Percentiles rank a stretch among this genome's conserved stretches.
Evolutionary conservation across 345 rosid species (phyloP).

Genomic region (Fremontodendron californicum): DNA sequence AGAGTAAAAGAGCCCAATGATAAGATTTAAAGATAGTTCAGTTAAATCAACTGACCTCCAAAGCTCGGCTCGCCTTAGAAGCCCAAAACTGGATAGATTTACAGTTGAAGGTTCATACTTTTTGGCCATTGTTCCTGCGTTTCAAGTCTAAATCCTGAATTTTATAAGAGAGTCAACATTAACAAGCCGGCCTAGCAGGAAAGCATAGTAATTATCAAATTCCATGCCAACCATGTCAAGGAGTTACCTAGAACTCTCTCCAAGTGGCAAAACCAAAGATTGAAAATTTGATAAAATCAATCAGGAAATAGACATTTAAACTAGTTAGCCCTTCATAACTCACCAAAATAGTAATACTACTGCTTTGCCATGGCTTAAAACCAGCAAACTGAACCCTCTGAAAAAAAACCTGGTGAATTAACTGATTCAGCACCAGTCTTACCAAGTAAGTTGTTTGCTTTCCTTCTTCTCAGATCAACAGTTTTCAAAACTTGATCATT

Average conservation of each 20-base stretch:
- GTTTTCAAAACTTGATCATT: neutral
- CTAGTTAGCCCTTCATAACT: neutral
- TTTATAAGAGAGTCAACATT: neutral
- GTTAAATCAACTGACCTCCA: neutral
- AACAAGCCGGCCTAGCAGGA: conserved; percentile 1
- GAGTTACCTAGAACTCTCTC: neutral
- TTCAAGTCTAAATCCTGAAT: neutral
- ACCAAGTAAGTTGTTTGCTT: conserved; percentile 25
- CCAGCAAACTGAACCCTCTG: conserved; percentile 1
- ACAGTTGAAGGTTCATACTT: neutral
- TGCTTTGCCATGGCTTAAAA: conserved; percentile 21
- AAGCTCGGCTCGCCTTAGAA: neutral
- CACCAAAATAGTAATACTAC: neutral
- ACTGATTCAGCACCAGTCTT: conserved; percentile 7
- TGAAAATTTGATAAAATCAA: neutral
- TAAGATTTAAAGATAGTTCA: neutral
- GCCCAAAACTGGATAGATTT: neutral
- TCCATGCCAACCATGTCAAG: neutral
- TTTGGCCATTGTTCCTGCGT: neutral
- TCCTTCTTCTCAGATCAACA: neutral
- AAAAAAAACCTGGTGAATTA: conserved; percentile 3
- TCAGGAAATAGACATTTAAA: neutral
- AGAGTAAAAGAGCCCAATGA: neutral
- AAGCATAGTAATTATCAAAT: neutral
- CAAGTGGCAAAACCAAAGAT: conserved; percentile 13